phyloP scores from a whole-genome alignment of 441 rosid genomes.

The Euphorbia celastroides region DNA sequence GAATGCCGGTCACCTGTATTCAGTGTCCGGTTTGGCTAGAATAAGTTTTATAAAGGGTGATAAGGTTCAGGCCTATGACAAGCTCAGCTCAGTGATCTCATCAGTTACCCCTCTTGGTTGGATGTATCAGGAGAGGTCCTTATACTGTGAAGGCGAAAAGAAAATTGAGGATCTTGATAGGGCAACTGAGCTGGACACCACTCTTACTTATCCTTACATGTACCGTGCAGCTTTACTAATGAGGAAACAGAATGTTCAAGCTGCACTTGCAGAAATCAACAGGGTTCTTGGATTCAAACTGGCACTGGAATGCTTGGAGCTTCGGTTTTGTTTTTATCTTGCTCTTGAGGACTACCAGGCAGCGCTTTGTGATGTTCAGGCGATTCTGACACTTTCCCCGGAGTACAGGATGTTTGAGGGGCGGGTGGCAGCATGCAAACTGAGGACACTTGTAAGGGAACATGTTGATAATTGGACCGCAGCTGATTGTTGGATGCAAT shows the following conservation, averaged over 20 bases:
- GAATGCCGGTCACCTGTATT: constrained; percentile 69
- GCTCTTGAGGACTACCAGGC: constrained; percentile 79
- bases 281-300: constrained; percentile 88
- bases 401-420: constrained; percentile 91
- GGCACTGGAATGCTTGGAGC: constrained; percentile 88
- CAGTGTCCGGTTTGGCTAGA: constrained; percentile 82
- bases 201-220: constrained; percentile 94
- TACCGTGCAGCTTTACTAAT: constrained; percentile 75
- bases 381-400: constrained; percentile 83
- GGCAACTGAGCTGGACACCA: constrained; percentile 86
- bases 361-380: constrained; percentile 91
- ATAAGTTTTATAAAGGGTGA: constrained; percentile 57
- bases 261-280: constrained; percentile 85
- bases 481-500: constrained; percentile 97
- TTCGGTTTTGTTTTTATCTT: constrained; percentile 85
- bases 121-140: constrained; percentile 96
- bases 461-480: constrained; percentile 90
- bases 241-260: constrained; percentile 68
- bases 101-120: constrained; percentile 72
- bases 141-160: constrained; percentile 69
- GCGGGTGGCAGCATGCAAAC: constrained; percentile 82
- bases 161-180: constrained; percentile 77
- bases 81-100: constrained; percentile 71
- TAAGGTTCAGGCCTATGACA: constrained; percentile 63
- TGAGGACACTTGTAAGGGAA: constrained; percentile 78